A percentile compares a stretch with the other conserved stretches of the same genome.
These are phyloP conservation scores for Nevesoporus exiguus DNA, from an alignment of 768 basidiomycete species.

Conservation along the genomic window DNA sequence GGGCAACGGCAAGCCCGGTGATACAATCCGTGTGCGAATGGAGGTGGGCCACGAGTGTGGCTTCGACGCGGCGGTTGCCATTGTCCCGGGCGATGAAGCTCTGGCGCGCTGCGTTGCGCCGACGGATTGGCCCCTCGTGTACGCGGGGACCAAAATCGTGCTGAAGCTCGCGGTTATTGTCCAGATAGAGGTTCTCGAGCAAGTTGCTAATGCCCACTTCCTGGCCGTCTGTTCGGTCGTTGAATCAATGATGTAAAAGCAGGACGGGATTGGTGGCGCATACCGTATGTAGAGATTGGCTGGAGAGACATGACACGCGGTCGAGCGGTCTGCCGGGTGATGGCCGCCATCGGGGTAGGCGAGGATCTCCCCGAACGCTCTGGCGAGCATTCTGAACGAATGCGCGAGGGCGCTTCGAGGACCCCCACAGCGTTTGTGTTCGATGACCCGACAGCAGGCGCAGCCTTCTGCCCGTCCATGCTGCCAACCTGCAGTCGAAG, in stretches of 20 bases:
- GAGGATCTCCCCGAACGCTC: conserved; percentile 77
- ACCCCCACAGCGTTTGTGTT: conserved; percentile 80
- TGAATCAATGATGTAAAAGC: conserved; percentile 2
- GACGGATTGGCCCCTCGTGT: conserved; percentile 74
- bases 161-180: conserved; percentile 80
- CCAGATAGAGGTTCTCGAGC: conserved; percentile 85
- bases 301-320: conserved; percentile 50
- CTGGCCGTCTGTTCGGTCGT: conserved; percentile 63
- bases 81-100: conserved; percentile 66
- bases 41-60: conserved; percentile 80
- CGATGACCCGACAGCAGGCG: conserved; percentile 85
- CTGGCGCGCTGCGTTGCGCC: conserved; percentile 70
- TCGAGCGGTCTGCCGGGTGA: conserved; percentile 46
- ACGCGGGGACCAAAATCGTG: conserved; percentile 91
- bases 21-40: conserved; percentile 78
- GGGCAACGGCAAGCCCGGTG: conserved; percentile 80
- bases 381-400: conserved; percentile 62
- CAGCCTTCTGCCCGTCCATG: conserved; percentile 78
- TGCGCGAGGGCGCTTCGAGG: conserved; percentile 70
- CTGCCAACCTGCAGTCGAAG: conserved; percentile 69
- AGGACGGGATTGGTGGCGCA: conserved; percentile 8
- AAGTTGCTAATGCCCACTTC: conserved; percentile 88
- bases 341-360: conserved; percentile 61
- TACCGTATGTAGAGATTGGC: conserved; percentile 73
- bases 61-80: conserved; percentile 58